phyloP scores from a whole-genome alignment of 1,139 yeast species.

The Tardiomyces digboiensis region DNA sequence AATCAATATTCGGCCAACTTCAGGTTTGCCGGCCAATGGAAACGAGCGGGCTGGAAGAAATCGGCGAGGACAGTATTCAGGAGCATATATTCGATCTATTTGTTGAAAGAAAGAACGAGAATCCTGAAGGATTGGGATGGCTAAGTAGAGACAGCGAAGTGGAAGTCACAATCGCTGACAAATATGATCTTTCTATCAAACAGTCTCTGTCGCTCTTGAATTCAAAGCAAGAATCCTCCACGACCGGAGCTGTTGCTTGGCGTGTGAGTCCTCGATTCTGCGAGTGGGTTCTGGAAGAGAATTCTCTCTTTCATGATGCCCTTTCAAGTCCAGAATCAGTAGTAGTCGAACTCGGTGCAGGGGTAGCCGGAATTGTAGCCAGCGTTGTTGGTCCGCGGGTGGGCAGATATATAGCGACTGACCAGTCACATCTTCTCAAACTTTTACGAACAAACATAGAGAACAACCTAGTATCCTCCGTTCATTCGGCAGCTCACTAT shows the following conservation, averaged over 20 bases:
- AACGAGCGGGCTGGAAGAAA: not conserved
- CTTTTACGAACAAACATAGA: constrained; percentile 38
- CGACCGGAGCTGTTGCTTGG: constrained; percentile 71
- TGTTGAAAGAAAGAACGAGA: constrained; percentile 28
- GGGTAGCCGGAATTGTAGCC: constrained; percentile 50
- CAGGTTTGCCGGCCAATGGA: too few relatives aligned
- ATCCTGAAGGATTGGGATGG: constrained; percentile 39
- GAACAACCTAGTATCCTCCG: constrained; percentile 22
- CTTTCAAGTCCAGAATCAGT: constrained; percentile 11
- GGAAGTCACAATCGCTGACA: constrained; percentile 27
- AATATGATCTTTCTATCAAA: constrained; percentile 18
- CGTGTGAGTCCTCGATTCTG: constrained; percentile 40
- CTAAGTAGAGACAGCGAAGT: constrained; percentile 31
- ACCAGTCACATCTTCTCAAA: constrained; percentile 49
- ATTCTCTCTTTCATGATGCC: constrained; percentile 2
- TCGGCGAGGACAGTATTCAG: constrained; percentile 23
- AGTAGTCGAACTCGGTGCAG: constrained; percentile 59
- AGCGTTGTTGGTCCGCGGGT: constrained; percentile 34
- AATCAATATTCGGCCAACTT: too few relatives aligned
- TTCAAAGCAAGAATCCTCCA: constrained; percentile 33
- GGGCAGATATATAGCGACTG: constrained; percentile 44
- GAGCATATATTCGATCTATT: constrained; percentile 44
- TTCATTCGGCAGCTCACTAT: not conserved
- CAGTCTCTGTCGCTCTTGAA: constrained; percentile 29
- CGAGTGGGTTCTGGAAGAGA: constrained; percentile 37